Percentiles rank a stretch among this genome's conserved stretches.
These are phyloP conservation scores for Penium margaritaceum DNA, from an alignment of 139 green algal species.

Conservation along the genomic window DNA sequence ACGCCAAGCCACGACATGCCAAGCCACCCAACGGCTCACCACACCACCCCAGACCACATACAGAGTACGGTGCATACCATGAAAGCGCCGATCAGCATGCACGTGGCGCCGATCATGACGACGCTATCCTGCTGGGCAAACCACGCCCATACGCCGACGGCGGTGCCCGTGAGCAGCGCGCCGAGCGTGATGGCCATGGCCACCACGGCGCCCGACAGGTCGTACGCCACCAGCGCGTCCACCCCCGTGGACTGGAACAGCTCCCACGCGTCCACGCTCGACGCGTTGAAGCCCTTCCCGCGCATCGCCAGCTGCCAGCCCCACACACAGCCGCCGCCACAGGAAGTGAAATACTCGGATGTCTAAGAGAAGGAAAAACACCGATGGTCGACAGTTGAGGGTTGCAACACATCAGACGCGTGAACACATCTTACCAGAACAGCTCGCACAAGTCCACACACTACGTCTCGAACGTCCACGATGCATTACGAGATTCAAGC, in stretches of 20 bases:
- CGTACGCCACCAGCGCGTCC: slow-evolving; percentile 34
- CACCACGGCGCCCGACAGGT: slow-evolving; percentile 31
- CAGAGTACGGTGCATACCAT: slow-evolving; percentile 6
- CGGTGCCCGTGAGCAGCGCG: slow-evolving; percentile 24
- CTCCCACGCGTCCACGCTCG: slow-evolving; percentile 27
- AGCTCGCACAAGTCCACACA: no score
- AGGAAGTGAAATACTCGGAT: no score
- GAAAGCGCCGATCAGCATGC: slow-evolving; percentile 28
- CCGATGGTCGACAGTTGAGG: no score
- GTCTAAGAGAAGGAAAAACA: no score
- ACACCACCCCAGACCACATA: no score
- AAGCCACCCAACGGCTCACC: no score
- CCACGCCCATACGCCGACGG: slow-evolving; percentile 13
- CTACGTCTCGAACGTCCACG: no score
- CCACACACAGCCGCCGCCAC: no score
- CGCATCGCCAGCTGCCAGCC: slow-evolving; percentile 16
- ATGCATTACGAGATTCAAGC: no score
- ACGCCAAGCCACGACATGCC: no score
- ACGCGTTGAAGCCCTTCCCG: slow-evolving; percentile 27
- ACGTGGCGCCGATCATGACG: slow-evolving; percentile 23
- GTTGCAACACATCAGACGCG: no score
- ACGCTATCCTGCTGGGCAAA: slow-evolving; percentile 26
- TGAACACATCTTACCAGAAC: no score
- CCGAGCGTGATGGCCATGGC: slow-evolving; percentile 23
- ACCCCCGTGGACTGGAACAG: slow-evolving; percentile 35